Percentiles rank a stretch among this genome's conserved stretches.
Evolutionary conservation across 1,284 basidiomycete genomes (phyloP).

Genomic region (Ceraceosorus bombacis): DNA sequence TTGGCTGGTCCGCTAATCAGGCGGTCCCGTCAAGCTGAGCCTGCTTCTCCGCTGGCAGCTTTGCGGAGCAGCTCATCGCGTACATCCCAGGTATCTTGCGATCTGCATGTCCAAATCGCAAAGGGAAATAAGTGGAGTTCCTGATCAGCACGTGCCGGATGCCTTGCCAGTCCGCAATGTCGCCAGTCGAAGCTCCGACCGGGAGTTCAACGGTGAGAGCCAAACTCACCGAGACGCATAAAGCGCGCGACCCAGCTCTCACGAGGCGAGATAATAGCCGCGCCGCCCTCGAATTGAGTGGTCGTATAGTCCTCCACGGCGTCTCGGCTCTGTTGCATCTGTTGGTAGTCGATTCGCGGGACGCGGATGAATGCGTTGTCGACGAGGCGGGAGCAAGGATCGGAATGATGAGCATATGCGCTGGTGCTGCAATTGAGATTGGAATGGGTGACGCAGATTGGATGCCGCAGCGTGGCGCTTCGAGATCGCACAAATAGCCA

Average conservation of each 20-base stretch:
- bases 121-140: not conserved
- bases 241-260: constrained; percentile 77
- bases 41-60: too few relatives aligned
- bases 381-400: not conserved
- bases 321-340: constrained; percentile 84
- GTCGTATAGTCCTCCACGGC: constrained; percentile 81
- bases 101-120: not conserved
- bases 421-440: not conserved
- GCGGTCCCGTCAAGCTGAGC: too few relatives aligned
- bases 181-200: too few relatives aligned
- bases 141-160: not conserved
- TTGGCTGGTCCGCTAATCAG: too few relatives aligned
- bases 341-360: constrained; percentile 15
- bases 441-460: not conserved
- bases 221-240: constrained; percentile 28
- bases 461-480: not conserved
- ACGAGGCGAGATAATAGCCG: constrained; percentile 79
- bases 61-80: too few relatives aligned
- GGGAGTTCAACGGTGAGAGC: not conserved
- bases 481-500: not conserved
- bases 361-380: not conserved
- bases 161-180: constrained; percentile 20
- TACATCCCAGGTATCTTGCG: too few relatives aligned
- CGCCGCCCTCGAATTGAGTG: constrained; percentile 86
- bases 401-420: not conserved